Conservation (phyloP, 257 asterid genomes). For the Asclepias syriaca region DNA sequence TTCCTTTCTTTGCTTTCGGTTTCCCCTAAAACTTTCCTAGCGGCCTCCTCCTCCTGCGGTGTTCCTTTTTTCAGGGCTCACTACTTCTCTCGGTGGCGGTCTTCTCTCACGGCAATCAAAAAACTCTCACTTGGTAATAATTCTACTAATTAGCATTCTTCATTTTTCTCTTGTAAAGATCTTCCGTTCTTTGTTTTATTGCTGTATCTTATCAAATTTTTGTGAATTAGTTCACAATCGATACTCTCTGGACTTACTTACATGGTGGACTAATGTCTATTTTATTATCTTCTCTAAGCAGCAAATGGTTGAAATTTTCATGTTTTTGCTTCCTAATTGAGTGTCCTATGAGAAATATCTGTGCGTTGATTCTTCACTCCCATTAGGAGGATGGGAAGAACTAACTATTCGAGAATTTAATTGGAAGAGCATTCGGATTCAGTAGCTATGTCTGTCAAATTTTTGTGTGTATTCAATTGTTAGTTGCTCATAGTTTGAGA, state of each 20-base stretch:
- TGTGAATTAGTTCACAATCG: background rate
- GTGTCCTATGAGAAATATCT: background rate
- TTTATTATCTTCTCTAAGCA: background rate
- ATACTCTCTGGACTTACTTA: background rate
- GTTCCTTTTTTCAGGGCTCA: background rate
- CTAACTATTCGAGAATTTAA: background rate
- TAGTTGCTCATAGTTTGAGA: background rate
- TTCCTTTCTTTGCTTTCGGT: too few species aligned
- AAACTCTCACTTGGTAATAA: background rate
- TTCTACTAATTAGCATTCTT: background rate
- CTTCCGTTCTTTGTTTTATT: background rate
- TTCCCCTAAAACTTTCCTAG: too few species aligned
- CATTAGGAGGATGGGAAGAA: background rate
- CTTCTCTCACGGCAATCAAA: background rate
- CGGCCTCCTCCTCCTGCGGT: too few species aligned
- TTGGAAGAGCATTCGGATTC: background rate
- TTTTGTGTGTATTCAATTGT: background rate
- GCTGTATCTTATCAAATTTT: background rate
- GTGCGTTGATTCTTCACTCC: background rate
- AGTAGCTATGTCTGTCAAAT: background rate
- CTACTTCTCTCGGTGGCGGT: background rate
- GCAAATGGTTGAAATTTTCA: background rate
- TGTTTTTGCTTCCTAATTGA: background rate
- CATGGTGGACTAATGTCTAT: background rate
- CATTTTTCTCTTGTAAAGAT: background rate